Evolutionary conservation across 306 rosid species (phyloP), one percentile per base, ranked within the genome.

Genomic region (Castanospermum australe): DNA sequence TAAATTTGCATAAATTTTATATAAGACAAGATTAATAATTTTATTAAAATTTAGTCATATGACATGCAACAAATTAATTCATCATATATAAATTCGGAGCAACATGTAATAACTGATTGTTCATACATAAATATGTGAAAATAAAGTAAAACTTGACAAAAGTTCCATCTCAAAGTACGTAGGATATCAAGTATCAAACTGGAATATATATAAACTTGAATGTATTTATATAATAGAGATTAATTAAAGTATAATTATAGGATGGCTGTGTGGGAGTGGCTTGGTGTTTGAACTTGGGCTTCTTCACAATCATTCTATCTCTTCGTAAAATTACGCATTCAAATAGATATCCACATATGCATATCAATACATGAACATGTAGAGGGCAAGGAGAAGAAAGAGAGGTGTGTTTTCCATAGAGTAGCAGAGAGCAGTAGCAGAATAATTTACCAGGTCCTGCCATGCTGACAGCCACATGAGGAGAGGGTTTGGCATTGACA

Each of bases 231-330:
- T 44, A 20, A 42, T 21, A 14, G 38, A 15, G 21, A 67, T 42
- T 42, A 21, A 22, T 13, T 42, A 44, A 18, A 20, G 18, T 67
- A 68, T 33, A 48, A 30, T n/a, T n/a, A n/a, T 69, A 33, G 15
- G 51, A 71, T 36, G 51, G 36, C 2, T 22, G 3, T 22, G 3
- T 39, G 20, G 11, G 22, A 14, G 39, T 2, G 9, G 13, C 35
- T 75, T 51, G 80, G 41, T 54, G 5, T 56, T 82, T 64, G 62
- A 38, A 45, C 81, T 86, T 84, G 3, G 94, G 89, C 88, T 2
- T 84, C 89, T 89, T 89, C 62, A 89, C 92, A 38, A 89, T 87
- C 86, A 86, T 86, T n/a, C n/a, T n/a, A n/a, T n/a, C n/a, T n/a
- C n/a, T n/a, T n/a, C n/a, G n/a, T n/a, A n/a, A n/a, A n/a, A n/a